Evolutionary conservation across 345 rosid genomes (phyloP), one percentile per base, ranked within the genome.

Genomic region (Hibiscus trionum): DNA sequence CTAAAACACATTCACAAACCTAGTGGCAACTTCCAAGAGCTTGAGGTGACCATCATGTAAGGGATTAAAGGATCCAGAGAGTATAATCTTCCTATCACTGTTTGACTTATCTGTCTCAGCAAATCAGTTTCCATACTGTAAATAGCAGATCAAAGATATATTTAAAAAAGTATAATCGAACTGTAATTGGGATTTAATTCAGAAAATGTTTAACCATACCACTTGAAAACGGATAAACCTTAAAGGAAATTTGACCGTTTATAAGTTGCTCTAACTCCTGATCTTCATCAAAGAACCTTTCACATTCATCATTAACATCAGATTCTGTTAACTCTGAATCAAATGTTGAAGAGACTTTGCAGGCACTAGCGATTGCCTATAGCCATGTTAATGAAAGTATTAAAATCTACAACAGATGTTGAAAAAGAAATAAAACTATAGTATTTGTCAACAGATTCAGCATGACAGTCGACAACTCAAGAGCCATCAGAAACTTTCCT

Each of bases 1-100:
- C 67, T 19, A 73, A 66, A 79, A 69, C 31, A 72, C 15, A 73
- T 47, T 74, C 61, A 77, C 72, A 31, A 85, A 94, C 97, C 97
- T 88, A 70, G 87, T 81, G 62, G 99, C 97, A 72, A 80, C 96
- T 77, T 95, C 96, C 86, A 95, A 80, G 67, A 95, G 97, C 90
- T 88, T 81, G 77, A 89, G 83, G 78, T 92, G 97, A 61, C 91
- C 97, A n/a, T 90, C 88, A 59, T 95, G 99, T 77, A 92, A 83
- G 17, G 97, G 99, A 70, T 95, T 89, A 83, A 95, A 95, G 47
- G 97, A 90, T 75, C 99, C 99, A 75, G 99, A 75, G 60, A 89
- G 85, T 77, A 92, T 89, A 70, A 95, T 81, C 83, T 89, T 95
- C 78, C 93, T 88, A 55, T 88, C 86, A 70, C 77, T 82, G 74